Evolutionary conservation across 176 grass and related monocot species (phyloP).

Genomic region (Carex littledalei): DNA sequence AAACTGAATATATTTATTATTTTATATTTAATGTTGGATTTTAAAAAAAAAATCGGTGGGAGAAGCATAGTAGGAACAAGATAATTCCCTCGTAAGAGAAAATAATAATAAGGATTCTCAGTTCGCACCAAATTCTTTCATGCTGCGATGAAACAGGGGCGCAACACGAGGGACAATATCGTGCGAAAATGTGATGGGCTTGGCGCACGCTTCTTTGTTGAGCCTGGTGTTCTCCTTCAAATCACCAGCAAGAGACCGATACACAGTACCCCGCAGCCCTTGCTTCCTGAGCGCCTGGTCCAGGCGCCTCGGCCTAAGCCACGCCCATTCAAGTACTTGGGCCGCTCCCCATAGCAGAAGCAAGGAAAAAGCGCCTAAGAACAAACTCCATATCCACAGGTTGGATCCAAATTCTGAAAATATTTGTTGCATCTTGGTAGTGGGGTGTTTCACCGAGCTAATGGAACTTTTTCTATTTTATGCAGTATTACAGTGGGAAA

Average conservation of each 20-base stretch:
- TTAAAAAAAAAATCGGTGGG: neutral
- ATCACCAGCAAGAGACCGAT: slow-evolving; percentile 41
- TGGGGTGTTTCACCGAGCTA: neutral
- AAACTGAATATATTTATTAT: too few relatives aligned
- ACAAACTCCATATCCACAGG: slow-evolving; percentile 9
- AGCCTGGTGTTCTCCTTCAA: slow-evolving; percentile 30
- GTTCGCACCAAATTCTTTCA: slow-evolving; percentile 50
- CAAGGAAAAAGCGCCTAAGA: slow-evolving; percentile 11
- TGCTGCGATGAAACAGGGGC: slow-evolving; percentile 40
- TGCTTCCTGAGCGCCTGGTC: slow-evolving; percentile 36
- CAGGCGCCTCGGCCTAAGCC: slow-evolving; percentile 48
- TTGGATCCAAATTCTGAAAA: neutral
- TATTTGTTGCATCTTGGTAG: neutral
- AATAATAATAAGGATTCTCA: neutral
- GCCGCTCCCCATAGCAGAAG: slow-evolving; percentile 31
- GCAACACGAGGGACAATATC: slow-evolving; percentile 33
- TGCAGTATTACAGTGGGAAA: neutral
- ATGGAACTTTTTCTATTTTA: neutral
- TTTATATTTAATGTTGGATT: too few relatives aligned
- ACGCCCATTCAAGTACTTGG: slow-evolving; percentile 42
- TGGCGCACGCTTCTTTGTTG: slow-evolving; percentile 38
- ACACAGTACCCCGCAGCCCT: slow-evolving; percentile 51
- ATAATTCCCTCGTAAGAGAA: neutral
- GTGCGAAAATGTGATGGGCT: slow-evolving; percentile 48
- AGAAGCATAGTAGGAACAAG: too few relatives aligned